Evolutionary conservation across 192 early-diverging fungal species (phyloP).

Genomic region (Gaertneriomyces semiglobifer): DNA sequence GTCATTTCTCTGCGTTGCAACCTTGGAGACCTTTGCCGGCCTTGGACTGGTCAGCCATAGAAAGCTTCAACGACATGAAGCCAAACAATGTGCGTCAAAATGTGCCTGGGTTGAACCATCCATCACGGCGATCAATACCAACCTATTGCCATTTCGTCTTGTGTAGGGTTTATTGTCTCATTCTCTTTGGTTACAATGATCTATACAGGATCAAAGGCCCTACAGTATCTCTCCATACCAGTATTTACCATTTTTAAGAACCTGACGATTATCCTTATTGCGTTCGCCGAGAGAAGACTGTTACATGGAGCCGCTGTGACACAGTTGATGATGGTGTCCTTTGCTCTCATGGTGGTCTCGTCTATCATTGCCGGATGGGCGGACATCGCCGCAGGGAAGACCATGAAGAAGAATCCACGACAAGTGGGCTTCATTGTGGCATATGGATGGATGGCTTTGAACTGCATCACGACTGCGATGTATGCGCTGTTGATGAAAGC

Average conservation of each 20-base stretch:
- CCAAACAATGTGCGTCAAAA: slow-evolving; percentile 22
- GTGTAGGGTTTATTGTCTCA: slow-evolving; percentile 76
- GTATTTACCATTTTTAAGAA: slow-evolving; percentile 99
- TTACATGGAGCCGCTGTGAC: slow-evolving; percentile 78
- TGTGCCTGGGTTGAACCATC: neutral
- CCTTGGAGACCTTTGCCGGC: slow-evolving; percentile 48
- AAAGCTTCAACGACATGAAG: slow-evolving; percentile 10
- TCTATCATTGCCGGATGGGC: slow-evolving; percentile 77
- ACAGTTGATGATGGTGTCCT: slow-evolving; percentile 74
- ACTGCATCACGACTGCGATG: slow-evolving; percentile 85
- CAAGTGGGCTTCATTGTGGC: slow-evolving; percentile 21
- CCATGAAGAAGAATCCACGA: slow-evolving; percentile 25
- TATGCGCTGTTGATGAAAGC: slow-evolving; percentile 90
- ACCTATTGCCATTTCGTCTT: slow-evolving; percentile 1
- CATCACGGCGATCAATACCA: neutral
- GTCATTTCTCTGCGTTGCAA: slow-evolving; percentile 38
- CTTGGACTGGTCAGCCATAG: slow-evolving; percentile 18
- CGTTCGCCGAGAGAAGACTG: slow-evolving; percentile 84
- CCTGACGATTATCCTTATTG: slow-evolving; percentile 95
- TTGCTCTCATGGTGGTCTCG: slow-evolving; percentile 74
- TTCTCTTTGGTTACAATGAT: slow-evolving; percentile 87
- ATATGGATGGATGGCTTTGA: slow-evolving; percentile 81
- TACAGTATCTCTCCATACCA: slow-evolving; percentile 89
- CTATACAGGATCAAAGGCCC: slow-evolving; percentile 91
- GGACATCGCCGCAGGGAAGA: slow-evolving; percentile 37